phyloP scores from a whole-genome alignment of 2,329 filamentous ascomycete genomes.

The Pseudovirgaria hyperparasitica region DNA sequence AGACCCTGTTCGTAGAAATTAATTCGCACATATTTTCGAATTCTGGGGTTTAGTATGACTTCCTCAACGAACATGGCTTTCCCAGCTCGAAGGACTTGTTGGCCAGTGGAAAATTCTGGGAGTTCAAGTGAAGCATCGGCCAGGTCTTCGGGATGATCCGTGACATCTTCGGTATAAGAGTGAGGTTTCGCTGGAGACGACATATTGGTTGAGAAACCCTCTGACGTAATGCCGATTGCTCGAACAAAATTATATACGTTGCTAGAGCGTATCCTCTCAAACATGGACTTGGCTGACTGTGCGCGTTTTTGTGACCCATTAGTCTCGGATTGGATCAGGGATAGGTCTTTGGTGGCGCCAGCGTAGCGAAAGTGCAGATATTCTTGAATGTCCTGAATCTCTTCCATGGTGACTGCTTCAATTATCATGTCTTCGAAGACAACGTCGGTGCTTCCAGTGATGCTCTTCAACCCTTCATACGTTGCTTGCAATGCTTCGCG shows the following conservation, averaged over 20 bases:
- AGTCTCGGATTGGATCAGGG: constrained; percentile 45
- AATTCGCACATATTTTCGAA: constrained; percentile 75
- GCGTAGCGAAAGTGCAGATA: constrained; percentile 93
- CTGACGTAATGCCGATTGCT: constrained; percentile 80
- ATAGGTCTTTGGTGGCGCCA: constrained; percentile 68
- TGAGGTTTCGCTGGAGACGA: constrained; percentile 54
- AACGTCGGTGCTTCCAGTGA: constrained; percentile 47
- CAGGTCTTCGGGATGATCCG: constrained; percentile 68
- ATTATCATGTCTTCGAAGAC: constrained; percentile 75
- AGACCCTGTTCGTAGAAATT: constrained; percentile 74
- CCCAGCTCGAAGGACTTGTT: constrained; percentile 64
- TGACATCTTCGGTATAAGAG: constrained; percentile 69
- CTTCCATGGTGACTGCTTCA: constrained; percentile 75
- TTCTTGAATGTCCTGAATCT: constrained; percentile 91
- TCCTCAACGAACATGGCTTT: constrained; percentile 88
- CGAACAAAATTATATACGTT: constrained; percentile 72
- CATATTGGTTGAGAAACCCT: constrained; percentile 78
- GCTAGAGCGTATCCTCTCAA: constrained; percentile 71
- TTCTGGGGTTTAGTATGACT: constrained; percentile 71
- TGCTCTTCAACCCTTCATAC: constrained; percentile 56
- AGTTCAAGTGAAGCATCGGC: constrained; percentile 66
- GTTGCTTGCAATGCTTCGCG: constrained; percentile 71
- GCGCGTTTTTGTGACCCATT: constrained; percentile 66
- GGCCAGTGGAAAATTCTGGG: constrained; percentile 60
- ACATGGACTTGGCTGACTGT: constrained; percentile 66